Percentiles rank a stretch among this genome's conserved stretches.
phyloP scores from a whole-genome alignment of 2,329 filamentous ascomycete genomes.

The Gaeumannomyces tritici region DNA sequence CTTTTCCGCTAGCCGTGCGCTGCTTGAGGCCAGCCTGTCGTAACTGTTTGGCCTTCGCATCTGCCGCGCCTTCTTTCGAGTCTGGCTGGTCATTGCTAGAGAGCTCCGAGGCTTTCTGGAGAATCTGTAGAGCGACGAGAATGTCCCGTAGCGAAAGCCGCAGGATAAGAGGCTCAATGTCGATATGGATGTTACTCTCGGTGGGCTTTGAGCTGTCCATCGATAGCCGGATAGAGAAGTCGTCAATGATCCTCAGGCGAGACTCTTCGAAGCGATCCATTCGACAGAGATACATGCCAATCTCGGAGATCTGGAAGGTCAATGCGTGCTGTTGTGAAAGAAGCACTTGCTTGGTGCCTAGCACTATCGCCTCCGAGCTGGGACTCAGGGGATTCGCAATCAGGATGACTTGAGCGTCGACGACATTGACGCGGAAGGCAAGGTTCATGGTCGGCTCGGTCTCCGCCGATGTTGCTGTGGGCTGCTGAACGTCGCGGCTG shows the following conservation, averaged over 20 bases:
- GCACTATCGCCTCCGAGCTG: conserved; percentile 89
- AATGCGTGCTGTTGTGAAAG: conserved; percentile 89
- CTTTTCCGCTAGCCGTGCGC: conserved; percentile 46
- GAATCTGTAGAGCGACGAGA: conserved; percentile 82
- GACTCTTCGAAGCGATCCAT: conserved; percentile 97
- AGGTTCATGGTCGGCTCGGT: conserved; percentile 52
- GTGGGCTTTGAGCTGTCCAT: conserved; percentile 61
- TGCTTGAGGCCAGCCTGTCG: conserved; percentile 39
- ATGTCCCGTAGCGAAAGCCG: conserved; percentile 91
- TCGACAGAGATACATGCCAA: conserved; percentile 96
- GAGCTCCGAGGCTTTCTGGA: conserved; percentile 82
- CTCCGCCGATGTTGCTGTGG: background rate
- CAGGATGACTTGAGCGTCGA: conserved; percentile 91
- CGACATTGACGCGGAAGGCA: conserved; percentile 85
- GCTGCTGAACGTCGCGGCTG: conserved; percentile 9
- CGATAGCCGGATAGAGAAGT: conserved; percentile 86
- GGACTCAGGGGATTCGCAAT: conserved; percentile 88
- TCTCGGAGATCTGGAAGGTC: conserved; percentile 84
- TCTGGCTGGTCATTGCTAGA: conserved; percentile 47
- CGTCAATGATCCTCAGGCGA: conserved; percentile 84
- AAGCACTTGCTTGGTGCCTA: conserved; percentile 87
- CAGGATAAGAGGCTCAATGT: conserved; percentile 84
- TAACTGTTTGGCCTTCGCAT: conserved; percentile 47
- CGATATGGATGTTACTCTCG: conserved; percentile 70
- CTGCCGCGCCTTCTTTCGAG: conserved; percentile 27